Percentiles rank a stretch among this genome's conserved stretches.
These are phyloP conservation scores for Cercospora sp. DNA, from an alignment of 2,329 filamentous ascomycete species.

Conservation along the genomic window DNA sequence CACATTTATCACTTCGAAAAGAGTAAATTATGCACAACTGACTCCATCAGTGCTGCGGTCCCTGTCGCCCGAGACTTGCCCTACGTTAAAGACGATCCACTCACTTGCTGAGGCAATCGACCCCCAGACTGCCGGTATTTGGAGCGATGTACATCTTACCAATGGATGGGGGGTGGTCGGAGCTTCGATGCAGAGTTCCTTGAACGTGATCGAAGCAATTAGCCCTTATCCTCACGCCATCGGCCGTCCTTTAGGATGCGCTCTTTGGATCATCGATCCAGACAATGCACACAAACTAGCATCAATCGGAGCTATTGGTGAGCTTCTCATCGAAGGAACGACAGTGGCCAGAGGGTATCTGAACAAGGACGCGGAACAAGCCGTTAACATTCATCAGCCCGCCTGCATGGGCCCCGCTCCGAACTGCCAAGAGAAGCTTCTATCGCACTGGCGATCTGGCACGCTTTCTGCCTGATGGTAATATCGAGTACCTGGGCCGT, in stretches of 20 bases:
- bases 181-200: background rate
- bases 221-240: slow-evolving; percentile 32
- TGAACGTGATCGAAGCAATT: background rate
- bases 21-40: background rate
- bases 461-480: slow-evolving; percentile 4
- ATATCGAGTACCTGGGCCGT: background rate
- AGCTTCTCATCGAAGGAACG: slow-evolving; percentile 13
- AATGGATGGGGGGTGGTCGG: background rate
- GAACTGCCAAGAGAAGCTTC: background rate
- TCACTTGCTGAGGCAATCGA: background rate
- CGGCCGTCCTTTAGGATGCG: slow-evolving; percentile 33
- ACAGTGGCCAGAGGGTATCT: slow-evolving; percentile 12
- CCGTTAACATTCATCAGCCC: slow-evolving; percentile 34
- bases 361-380: slow-evolving; percentile 25
- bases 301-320: background rate
- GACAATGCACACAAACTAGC: background rate
- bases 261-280: background rate
- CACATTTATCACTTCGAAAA: background rate
- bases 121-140: background rate
- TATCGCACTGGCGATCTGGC: slow-evolving; percentile 18
- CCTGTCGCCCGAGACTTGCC: background rate
- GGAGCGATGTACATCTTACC: background rate
- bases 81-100: background rate
- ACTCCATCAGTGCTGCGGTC: background rate
- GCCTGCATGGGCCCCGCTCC: slow-evolving; percentile 5